Evolutionary conservation across 495 filamentous ascomycete genomes (phyloP), one percentile per base, ranked within the genome.

Genomic region (Venustampulla echinocandica): DNA sequence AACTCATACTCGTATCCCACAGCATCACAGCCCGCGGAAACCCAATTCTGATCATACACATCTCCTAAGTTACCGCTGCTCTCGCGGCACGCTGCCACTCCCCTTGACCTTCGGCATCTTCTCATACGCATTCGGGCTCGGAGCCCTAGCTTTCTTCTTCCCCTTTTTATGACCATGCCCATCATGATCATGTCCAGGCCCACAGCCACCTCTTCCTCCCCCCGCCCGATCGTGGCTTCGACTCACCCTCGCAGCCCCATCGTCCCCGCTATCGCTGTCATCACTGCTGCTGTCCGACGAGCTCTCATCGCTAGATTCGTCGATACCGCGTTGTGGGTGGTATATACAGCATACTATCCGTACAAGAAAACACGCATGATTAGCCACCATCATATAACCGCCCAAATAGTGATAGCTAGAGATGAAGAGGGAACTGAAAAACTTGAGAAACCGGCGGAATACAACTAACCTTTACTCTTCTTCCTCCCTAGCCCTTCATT

Each of bases 401-500:
- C n/a, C n/a, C n/a, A n/a, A n/a, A n/a, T n/a, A n/a, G n/a, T n/a
- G n/a, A n/a, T n/a, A n/a, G n/a, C n/a, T n/a, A n/a, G n/a, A n/a
- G n/a, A n/a, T n/a, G n/a, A n/a, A n/a, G n/a, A n/a, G n/a, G n/a
- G n/a, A n/a, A n/a, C n/a, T n/a, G n/a, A n/a, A n/a, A n/a, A n/a
- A n/a, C n/a, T n/a, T n/a, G n/a, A n/a, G n/a, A n/a, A n/a, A n/a
- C n/a, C n/a, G n/a, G n/a, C n/a, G n/a, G n/a, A n/a, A n/a, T n/a
- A n/a, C n/a, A n/a, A n/a, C n/a, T n/a, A n/a, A n/a, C 90, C 88
- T 82, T 99, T 99, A 0, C 84, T 90, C 34, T 76, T 85, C 68
- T 97, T 99, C 65, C 82, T 84, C 4, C 89, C 88, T 64, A 97
- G 74, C 3, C 90, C 90, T 63, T 99, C 92, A 57, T 99, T 99